Conservation (phyloP, 495 filamentous ascomycete species). For the Venustampulla echinocandica region DNA sequence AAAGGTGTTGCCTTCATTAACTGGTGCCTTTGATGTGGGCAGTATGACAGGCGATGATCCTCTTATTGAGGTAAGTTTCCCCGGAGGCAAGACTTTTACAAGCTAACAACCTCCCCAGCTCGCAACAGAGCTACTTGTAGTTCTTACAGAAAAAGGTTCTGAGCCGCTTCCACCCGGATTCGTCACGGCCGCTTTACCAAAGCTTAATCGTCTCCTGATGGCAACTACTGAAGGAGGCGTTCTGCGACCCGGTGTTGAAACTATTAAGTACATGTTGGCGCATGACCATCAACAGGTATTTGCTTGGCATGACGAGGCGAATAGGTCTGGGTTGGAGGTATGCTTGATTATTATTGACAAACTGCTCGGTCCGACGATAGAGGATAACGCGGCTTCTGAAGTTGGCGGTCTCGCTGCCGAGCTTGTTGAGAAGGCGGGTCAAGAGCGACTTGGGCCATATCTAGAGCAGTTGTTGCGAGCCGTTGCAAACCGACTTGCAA, state of each 20-base stretch:
- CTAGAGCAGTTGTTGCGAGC: conserved; percentile 82
- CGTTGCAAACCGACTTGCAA: conserved; percentile 77
- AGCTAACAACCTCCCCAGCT: conserved; percentile 38
- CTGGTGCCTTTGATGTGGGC: conserved; percentile 80
- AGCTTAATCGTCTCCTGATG: conserved; percentile 73
- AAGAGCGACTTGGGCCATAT: conserved; percentile 81
- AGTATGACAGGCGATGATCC: conserved; percentile 74
- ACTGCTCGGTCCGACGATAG: conserved; percentile 70
- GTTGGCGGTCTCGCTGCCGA: conserved; percentile 92
- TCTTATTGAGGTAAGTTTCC: conserved; percentile 53
- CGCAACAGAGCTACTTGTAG: conserved; percentile 72
- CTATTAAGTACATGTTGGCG: conserved; percentile 76
- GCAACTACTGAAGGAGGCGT: conserved; percentile 74
- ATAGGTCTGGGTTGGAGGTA: conserved; percentile 79
- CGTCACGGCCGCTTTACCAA: conserved; percentile 75
- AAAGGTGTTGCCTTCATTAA: conserved; percentile 81
- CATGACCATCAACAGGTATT: conserved; percentile 86
- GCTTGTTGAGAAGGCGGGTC: conserved; percentile 86
- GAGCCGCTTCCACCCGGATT: conserved; percentile 82
- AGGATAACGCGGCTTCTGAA: conserved; percentile 89
- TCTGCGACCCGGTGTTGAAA: conserved; percentile 74
- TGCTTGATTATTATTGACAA: conserved; percentile 87
- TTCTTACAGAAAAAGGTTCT: conserved; percentile 71
- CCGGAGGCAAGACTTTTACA: not conserved
- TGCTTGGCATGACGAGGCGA: conserved; percentile 64